phyloP scores from a whole-genome alignment of 768 basidiomycete species.

The Tephrocybe sp. region DNA sequence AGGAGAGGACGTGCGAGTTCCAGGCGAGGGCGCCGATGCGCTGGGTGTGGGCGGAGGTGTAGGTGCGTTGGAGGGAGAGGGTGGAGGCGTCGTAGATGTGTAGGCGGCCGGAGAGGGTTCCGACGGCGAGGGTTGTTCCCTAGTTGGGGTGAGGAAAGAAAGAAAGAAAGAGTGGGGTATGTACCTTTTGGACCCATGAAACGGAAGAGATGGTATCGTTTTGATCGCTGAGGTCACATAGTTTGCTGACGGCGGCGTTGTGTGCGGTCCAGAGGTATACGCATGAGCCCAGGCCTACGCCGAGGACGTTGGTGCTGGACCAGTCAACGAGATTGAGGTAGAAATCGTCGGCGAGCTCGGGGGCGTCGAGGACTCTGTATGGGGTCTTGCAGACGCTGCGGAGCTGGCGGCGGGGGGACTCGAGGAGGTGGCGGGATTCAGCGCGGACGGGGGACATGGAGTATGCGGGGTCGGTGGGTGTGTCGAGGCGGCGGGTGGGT shows the following conservation, averaged over 20 bases:
- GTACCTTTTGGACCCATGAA: conserved; percentile 84
- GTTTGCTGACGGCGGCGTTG: conserved; percentile 87
- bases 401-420: conserved; percentile 79
- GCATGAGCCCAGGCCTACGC: conserved; percentile 87
- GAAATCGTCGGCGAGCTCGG: conserved; percentile 96
- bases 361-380: conserved; percentile 95
- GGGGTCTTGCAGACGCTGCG: conserved; percentile 92
- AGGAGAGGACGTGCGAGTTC: conserved; percentile 86
- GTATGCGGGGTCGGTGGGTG: conserved; percentile 85
- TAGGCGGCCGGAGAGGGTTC: conserved; percentile 84
- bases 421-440: conserved; percentile 77
- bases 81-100: conserved; percentile 93
- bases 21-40: conserved; percentile 94
- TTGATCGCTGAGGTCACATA: conserved; percentile 76
- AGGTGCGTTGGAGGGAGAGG: conserved; percentile 74
- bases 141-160: background rate
- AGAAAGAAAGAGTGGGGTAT: background rate
- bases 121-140: conserved; percentile 90
- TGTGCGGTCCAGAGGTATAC: conserved; percentile 98
- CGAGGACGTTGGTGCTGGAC: conserved; percentile 93
- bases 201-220: conserved; percentile 83
- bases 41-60: conserved; percentile 80
- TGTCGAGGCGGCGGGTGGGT: conserved; percentile 69
- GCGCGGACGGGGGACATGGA: conserved; percentile 88
- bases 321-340: conserved; percentile 98